Base-by-base conservation (phyloP, 371 early-diverging fungal species). In the Mucor velutinosus region DNA sequence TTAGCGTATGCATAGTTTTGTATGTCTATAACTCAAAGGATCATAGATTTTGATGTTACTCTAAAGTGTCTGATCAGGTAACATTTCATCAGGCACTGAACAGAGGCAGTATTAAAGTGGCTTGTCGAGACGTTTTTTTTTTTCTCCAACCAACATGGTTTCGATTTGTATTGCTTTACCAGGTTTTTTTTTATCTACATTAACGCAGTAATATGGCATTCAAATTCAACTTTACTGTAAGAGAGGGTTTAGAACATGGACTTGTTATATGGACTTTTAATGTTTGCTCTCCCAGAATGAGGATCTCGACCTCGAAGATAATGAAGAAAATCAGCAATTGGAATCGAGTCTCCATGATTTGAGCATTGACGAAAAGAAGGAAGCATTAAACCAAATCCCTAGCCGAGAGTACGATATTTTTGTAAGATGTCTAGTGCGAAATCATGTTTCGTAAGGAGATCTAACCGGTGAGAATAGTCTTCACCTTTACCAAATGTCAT, bases 211-310 rank as follows among this genome's bases (percentile, higher is more conserved):
- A 47, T 1, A 83, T 83, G 83, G 74, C 80, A 33, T 87, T 87
- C 72, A 82, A 80, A 61, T 87, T 87, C 62, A 87, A 87, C 68
- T 87, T 87, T 67, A 81, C 88, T 19, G 88, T 79, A 84, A 71
- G 53, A 25, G 12, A 53, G 78, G 30, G 30, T 21, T 21, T 5
- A 8, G 41, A 41, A 10, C 2, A 41, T 41, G 41, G 10, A 5
- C 6, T 17, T 1, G 17, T 41, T 17, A 10, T 41, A 17, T 17
- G 27, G 47, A 51, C 19, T 35, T 15, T 1, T 39, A 45, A 32
- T 27, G 45, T 7, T 29, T 57, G 4, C 23, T 29, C 1, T 19
- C 23, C 29, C 67, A 87, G 88, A 81, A 73, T 7, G 83, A 81
- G 25, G 87, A 87, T 71, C 72, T 86, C 8, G 87, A 87, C 63